These are phyloP conservation scores for Thalassiosira hispida DNA, from an alignment of 352 stramenopile genomes.

Conservation along the genomic window DNA sequence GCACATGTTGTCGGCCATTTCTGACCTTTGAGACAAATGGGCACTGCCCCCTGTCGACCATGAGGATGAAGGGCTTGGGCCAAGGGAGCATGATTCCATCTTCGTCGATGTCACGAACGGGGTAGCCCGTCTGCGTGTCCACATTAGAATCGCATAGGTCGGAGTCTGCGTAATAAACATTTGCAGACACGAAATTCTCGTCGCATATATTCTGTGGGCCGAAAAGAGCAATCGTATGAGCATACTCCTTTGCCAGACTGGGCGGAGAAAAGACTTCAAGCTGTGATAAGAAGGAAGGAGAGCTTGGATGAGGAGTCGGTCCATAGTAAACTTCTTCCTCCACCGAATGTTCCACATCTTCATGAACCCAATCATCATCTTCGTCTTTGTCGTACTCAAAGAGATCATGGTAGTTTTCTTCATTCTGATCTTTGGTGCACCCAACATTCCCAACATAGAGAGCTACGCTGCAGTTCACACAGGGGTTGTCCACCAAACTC, in stretches of 20 bases:
- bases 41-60: conserved; percentile 95
- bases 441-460: conserved; percentile 45
- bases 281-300: too few relatives aligned
- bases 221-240: too few relatives aligned
- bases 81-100: conserved; percentile 74
- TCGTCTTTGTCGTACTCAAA: too few relatives aligned
- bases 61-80: conserved; percentile 93
- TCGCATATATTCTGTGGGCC: too few relatives aligned
- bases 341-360: too few relatives aligned
- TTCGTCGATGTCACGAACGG: conserved; percentile 56
- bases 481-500: conserved; percentile 16
- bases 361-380: too few relatives aligned
- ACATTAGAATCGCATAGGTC: conserved; percentile 91
- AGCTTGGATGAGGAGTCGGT: too few relatives aligned
- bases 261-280: too few relatives aligned
- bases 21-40: conserved; percentile 96
- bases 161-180: conserved; percentile 85
- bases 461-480: conserved; percentile 28
- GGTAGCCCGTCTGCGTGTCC: conserved; percentile 85
- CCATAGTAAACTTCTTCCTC: too few relatives aligned
- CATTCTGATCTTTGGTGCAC: conserved; percentile 13
- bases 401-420: too few relatives aligned
- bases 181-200: too few relatives aligned
- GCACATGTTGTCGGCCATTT: conserved; percentile 89
- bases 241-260: too few relatives aligned